Percentiles rank a stretch among this genome's conserved stretches.
These are phyloP conservation scores for Mycena chlorophos DNA, from an alignment of 768 basidiomycete genomes.

Conservation along the genomic window DNA sequence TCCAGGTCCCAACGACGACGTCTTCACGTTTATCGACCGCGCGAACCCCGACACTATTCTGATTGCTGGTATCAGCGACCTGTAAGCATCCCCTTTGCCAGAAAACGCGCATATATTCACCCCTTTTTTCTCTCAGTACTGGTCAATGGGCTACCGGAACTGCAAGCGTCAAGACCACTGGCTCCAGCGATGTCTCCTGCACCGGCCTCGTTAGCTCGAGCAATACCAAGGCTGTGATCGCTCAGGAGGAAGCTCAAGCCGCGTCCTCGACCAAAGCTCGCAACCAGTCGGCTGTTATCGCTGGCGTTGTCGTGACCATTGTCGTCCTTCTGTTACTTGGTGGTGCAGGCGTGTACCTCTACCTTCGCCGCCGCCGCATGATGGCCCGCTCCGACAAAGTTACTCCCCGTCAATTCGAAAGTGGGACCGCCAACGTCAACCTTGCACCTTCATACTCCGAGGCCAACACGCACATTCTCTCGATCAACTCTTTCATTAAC, in stretches of 20 bases:
- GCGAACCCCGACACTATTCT: constrained; percentile 34
- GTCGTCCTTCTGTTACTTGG: constrained; percentile 29
- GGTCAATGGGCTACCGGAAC: constrained; percentile 37
- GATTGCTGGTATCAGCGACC: constrained; percentile 41
- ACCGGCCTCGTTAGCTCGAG: constrained; percentile 31
- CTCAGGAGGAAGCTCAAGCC: constrained; percentile 19
- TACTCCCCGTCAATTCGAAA: constrained; percentile 17
- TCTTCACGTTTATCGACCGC: constrained; percentile 39
- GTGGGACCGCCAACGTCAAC: constrained; percentile 2
- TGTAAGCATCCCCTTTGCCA: constrained; percentile 34
- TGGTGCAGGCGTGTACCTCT: constrained; percentile 22
- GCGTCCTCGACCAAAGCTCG: constrained; percentile 10
- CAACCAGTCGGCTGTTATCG: constrained; percentile 26
- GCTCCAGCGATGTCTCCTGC: constrained; percentile 35
- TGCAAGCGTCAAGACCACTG: constrained; percentile 29
- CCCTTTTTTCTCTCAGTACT: constrained; percentile 29
- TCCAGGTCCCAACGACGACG: constrained; percentile 26
- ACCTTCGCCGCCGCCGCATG: constrained; percentile 12
- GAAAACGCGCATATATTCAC: not conserved
- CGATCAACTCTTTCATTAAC: constrained; percentile 25
- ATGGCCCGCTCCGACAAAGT: constrained; percentile 8
- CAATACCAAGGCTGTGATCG: constrained; percentile 25
- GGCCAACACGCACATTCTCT: constrained; percentile 18
- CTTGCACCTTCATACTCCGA: constrained; percentile 12
- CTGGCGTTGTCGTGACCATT: constrained; percentile 34